phyloP scores from a whole-genome alignment of 2,329 filamentous ascomycete genomes.

The Apiospora hydei region DNA sequence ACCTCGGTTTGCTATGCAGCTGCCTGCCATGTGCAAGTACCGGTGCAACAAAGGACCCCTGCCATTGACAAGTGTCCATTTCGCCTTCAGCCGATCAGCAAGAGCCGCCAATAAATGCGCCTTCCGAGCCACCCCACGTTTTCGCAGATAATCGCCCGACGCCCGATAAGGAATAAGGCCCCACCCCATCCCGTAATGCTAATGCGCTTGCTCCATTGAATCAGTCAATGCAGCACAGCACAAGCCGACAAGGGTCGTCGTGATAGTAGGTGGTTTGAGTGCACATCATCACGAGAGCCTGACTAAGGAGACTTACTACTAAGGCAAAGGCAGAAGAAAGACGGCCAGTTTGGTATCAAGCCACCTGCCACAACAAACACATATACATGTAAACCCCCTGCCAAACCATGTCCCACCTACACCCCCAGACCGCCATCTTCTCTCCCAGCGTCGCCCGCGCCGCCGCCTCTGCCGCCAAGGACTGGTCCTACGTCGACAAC shows the following conservation, averaged over 20 bases:
- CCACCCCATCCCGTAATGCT: neutral
- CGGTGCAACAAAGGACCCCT: neutral
- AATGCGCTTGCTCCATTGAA: neutral
- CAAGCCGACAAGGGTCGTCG: neutral
- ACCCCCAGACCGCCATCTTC: slow-evolving; percentile 63
- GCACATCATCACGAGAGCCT: no score
- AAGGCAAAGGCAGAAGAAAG: no score
- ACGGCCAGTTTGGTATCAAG: no score
- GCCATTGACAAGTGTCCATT: slow-evolving; percentile 19
- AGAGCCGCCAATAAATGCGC: neutral
- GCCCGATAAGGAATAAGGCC: neutral
- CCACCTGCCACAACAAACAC: neutral
- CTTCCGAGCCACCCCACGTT: slow-evolving; percentile 5
- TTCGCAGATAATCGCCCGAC: neutral
- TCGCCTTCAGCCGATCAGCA: neutral
- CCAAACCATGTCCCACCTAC: slow-evolving; percentile 48
- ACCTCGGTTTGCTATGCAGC: neutral
- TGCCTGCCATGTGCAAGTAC: neutral
- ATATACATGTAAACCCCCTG: neutral
- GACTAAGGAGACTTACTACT: neutral
- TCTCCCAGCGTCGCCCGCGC: slow-evolving; percentile 74
- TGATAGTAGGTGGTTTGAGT: neutral
- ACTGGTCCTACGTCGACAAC: slow-evolving; percentile 87
- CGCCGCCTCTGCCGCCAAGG: slow-evolving; percentile 82
- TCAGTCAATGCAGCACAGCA: neutral